These are phyloP conservation scores for Casaregolazyma suthepensis DNA, from an alignment of 1,139 yeast species.

Conservation along the genomic window DNA sequence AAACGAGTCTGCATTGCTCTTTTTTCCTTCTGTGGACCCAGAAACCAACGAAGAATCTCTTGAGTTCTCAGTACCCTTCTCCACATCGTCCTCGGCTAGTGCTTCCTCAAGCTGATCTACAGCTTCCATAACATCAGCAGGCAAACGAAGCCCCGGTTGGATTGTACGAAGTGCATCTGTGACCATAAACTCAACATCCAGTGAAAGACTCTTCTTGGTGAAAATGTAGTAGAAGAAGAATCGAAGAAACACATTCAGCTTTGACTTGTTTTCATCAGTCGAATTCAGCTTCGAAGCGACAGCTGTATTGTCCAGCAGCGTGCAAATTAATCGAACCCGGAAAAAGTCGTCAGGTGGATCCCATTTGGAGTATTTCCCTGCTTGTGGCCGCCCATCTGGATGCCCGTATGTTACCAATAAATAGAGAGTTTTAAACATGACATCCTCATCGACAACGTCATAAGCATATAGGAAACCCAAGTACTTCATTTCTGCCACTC, in stretches of 20 bases:
- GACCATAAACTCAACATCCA: conserved; percentile 56
- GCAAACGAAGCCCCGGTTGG: conserved; percentile 36
- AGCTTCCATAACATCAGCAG: conserved; percentile 33
- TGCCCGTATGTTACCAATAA: conserved; percentile 64
- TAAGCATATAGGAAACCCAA: conserved; percentile 52
- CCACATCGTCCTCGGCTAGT: conserved; percentile 16
- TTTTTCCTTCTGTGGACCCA: neutral
- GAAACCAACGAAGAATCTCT: neutral
- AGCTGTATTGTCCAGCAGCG: conserved; percentile 32
- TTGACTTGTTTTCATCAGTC: conserved; percentile 15
- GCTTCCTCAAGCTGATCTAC: conserved; percentile 25
- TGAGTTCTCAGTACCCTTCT: neutral
- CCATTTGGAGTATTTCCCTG: conserved; percentile 37
- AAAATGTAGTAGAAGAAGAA: conserved; percentile 72
- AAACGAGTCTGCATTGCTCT: neutral
- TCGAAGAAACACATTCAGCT: conserved; percentile 39
- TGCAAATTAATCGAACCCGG: conserved; percentile 52
- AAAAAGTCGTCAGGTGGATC: conserved; percentile 70
- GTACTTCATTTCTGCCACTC: conserved; percentile 58
- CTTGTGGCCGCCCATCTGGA: conserved; percentile 54
- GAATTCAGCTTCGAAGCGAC: conserved; percentile 17
- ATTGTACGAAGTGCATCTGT: conserved; percentile 36
- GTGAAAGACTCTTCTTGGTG: conserved; percentile 61
- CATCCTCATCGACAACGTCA: conserved; percentile 43
- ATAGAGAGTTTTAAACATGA: conserved; percentile 51